phyloP scores from a whole-genome alignment of 805 yeast species.

The Suhomyces pyralidae region DNA sequence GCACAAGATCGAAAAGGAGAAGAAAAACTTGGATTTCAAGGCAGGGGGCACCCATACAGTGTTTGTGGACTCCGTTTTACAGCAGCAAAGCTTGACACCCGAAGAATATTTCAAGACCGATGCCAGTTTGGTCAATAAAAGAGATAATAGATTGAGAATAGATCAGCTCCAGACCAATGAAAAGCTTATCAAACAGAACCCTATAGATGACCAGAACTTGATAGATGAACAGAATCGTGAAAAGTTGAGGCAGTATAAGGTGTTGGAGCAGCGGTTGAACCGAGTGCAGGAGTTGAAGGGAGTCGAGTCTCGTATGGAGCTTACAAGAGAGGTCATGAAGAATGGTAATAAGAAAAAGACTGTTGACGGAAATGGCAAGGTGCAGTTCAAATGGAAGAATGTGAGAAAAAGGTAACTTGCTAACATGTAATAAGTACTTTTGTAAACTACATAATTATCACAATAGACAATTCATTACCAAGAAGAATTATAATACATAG shows the following conservation, averaged over 20 bases:
- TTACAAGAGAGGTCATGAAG: conserved; percentile 85
- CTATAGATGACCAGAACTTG: conserved; percentile 23
- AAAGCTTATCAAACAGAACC: conserved; percentile 27
- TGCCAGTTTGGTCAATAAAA: conserved; percentile 52
- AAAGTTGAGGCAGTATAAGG: conserved; percentile 58
- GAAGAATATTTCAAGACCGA: conserved; percentile 71
- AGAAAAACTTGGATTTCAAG: conserved; percentile 47
- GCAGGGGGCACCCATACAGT: conserved; percentile 79
- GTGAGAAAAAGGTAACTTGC: conserved; percentile 53
- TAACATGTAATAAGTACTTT: no score
- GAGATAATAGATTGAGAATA: conserved; percentile 68
- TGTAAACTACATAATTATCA: not conserved
- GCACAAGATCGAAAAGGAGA: conserved; percentile 58
- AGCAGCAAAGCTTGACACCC: conserved; percentile 58
- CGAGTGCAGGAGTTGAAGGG: conserved; percentile 65
- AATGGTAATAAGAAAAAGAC: conserved; percentile 83
- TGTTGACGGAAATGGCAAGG: conserved; percentile 61
- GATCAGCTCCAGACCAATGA: conserved; percentile 53
- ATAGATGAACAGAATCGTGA: conserved; percentile 43
- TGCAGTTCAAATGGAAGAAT: conserved; percentile 80
- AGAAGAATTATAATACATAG: not conserved
- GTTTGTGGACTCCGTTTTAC: conserved; percentile 66
- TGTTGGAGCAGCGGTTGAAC: conserved; percentile 62
- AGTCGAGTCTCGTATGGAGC: conserved; percentile 69
- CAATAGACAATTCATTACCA: no score